Evolutionary conservation across 352 stramenopile species (phyloP).

Genomic region (Phytophthora sp.): DNA sequence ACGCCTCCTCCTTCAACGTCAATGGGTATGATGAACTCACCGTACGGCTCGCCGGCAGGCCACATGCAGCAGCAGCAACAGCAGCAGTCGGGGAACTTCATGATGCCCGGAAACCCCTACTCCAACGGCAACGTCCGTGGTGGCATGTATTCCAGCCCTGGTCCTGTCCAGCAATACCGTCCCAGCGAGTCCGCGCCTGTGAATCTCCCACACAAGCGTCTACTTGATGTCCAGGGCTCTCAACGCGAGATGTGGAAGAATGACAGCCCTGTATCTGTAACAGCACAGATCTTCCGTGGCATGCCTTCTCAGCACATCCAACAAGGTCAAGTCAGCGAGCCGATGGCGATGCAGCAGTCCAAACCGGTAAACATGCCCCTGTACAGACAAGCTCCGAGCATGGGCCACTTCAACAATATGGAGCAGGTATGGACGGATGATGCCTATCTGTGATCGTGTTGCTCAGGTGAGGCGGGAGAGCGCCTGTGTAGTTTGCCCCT

Average conservation of each 20-base stretch:
- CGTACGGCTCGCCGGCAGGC: constrained; percentile 36
- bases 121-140: constrained; percentile 26
- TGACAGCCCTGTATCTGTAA: constrained; percentile 68
- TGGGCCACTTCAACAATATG: constrained; percentile 59
- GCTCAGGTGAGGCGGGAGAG: constrained; percentile 18
- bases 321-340: constrained; percentile 32
- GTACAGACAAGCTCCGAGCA: constrained; percentile 56
- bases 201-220: constrained; percentile 61
- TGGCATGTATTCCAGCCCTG: constrained; percentile 31
- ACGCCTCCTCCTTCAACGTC: constrained; percentile 36
- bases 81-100: constrained; percentile 35
- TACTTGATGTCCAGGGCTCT: constrained; percentile 57
- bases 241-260: constrained; percentile 69
- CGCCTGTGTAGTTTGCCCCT: constrained; percentile 17
- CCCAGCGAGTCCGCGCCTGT: constrained; percentile 37
- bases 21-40: constrained; percentile 44
- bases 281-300: constrained; percentile 59
- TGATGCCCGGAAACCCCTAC: constrained; percentile 38
- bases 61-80: constrained; percentile 40
- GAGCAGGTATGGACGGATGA: constrained; percentile 67
- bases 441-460: constrained; percentile 41
- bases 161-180: constrained; percentile 39
- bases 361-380: constrained; percentile 49
- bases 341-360: constrained; percentile 36
- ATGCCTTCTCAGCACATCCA: constrained; percentile 38